Evolutionary conservation across 495 filamentous ascomycete species (phyloP).

Genomic region (Sporormia fimetaria): DNA sequence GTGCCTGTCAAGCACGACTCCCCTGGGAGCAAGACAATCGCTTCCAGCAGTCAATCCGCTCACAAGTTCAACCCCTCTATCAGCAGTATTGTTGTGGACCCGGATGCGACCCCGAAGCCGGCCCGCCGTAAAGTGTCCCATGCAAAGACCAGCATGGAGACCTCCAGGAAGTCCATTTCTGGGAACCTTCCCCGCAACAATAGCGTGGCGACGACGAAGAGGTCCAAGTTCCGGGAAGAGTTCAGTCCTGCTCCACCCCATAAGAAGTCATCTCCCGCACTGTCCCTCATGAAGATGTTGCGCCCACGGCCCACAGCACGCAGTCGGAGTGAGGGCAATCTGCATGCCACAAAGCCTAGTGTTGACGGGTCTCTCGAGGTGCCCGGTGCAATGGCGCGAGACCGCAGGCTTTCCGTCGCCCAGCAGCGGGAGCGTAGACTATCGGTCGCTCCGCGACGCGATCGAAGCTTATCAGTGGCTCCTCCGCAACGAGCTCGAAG

Average conservation of each 20-base stretch:
- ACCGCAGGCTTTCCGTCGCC: no score
- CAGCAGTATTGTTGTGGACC: no score
- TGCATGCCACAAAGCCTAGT: neutral
- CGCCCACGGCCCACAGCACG: slow-evolving; percentile 9
- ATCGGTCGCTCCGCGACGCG: no score
- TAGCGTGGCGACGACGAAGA: slow-evolving; percentile 15
- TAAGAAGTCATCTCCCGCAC: slow-evolving; percentile 8
- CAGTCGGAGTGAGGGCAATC: slow-evolving; percentile 14
- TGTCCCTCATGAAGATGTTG: slow-evolving; percentile 12
- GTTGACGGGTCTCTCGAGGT: slow-evolving; percentile 7
- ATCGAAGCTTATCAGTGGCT: no score
- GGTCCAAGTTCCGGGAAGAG: slow-evolving; percentile 21
- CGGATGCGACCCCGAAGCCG: no score
- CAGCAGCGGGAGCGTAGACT: slow-evolving; percentile 8
- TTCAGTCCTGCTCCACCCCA: slow-evolving; percentile 19
- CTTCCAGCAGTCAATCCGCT: neutral
- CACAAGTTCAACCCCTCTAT: neutral
- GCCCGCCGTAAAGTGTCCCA: no score
- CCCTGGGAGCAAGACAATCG: slow-evolving; percentile 1
- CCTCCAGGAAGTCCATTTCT: neutral
- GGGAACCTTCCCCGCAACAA: slow-evolving; percentile 14
- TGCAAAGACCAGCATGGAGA: neutral
- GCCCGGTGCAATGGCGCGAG: neutral
- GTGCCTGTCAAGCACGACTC: no score
- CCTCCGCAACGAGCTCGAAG: no score